Evolutionary conservation across 192 early-diverging fungal genomes (phyloP), one percentile per base, ranked within the genome.

Genomic region (Diversispora eburnea): DNA sequence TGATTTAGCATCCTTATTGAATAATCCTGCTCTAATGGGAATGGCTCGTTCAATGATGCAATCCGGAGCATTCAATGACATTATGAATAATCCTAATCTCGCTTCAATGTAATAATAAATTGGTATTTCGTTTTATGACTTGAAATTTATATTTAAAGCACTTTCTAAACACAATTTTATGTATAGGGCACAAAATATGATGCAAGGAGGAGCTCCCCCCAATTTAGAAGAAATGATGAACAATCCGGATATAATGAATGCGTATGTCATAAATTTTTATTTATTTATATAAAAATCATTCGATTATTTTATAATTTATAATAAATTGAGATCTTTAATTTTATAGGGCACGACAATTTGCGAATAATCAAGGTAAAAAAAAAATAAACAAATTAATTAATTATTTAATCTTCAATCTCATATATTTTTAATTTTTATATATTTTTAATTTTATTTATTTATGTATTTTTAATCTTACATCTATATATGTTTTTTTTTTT

Each of bases 1-100:
- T 82, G 93, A 95, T 77, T 80, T 94, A 69, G 88, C 83, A 12
- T 83, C 91, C 59, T 84, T 98, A 83, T 83, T 97, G 89, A 93
- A 79, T 79, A 96, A 99, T 87, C 97, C 97, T 19, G 90, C 89
- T 33, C 83, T 99, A 70, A 98, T 98, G 95, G 85, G 82, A 77
- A 98, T 98, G 95, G 97, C 93, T 70, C 93, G 85, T 82, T 89
- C 89, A 78, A 93, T 98, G 88, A 91, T 94, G 91, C 86, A 88
- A 49, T 90, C 90, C 39, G 91, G 90, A 68, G 91, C 89, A n/a
- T 80, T 93, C 61, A 87, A 89, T 74, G 77, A 86, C 12, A 87
- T 98, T 81, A 89, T 96, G 91, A 92, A 87, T 80, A 98, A 98
- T 85, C 97, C 95, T 8, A 90, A 89, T 9, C 79, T 97, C 67